Evolutionary conservation across 768 basidiomycete genomes (phyloP).

Genomic region (Leccinellum rugosiceps): DNA sequence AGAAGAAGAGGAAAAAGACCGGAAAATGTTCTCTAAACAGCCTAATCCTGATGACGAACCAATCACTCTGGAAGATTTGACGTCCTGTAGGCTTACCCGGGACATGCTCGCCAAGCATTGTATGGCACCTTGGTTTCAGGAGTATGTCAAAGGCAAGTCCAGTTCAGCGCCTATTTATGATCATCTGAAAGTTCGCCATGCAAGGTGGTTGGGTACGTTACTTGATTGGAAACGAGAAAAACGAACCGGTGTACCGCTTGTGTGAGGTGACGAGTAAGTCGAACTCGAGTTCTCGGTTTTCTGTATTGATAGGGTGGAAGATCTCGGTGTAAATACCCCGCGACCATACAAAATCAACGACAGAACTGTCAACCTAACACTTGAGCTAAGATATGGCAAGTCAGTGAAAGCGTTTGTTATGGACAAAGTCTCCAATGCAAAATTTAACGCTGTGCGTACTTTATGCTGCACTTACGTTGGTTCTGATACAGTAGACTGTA

Average conservation of each 20-base stretch:
- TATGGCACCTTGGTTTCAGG: conserved; percentile 80
- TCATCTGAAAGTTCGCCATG: conserved; percentile 4
- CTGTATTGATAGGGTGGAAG: conserved; percentile 33
- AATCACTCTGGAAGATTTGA: conserved; percentile 55
- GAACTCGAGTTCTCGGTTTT: neutral
- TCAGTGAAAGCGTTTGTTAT: conserved; percentile 61
- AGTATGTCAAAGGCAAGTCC: conserved; percentile 67
- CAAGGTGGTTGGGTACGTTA: conserved; percentile 86
- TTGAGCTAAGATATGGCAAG: conserved; percentile 78
- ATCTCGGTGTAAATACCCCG: conserved; percentile 46
- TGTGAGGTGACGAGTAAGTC: conserved; percentile 75
- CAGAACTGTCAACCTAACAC: conserved; percentile 55
- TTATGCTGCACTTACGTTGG: neutral
- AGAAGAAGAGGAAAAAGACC: conserved; percentile 67
- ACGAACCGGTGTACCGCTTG: conserved; percentile 69
- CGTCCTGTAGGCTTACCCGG: conserved; percentile 61
- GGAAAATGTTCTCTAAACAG: conserved; percentile 46
- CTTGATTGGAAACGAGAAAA: conserved; percentile 63
- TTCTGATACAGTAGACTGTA: conserved; percentile 29
- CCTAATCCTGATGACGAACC: conserved; percentile 43
- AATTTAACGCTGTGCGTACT: conserved; percentile 56
- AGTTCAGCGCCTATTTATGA: neutral
- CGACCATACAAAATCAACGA: conserved; percentile 76
- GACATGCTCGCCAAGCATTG: conserved; percentile 68
- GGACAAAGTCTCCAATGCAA: conserved; percentile 82